A percentile compares a stretch with the other conserved stretches of the same genome.
These are phyloP conservation scores for Claviceps arundinis DNA, from an alignment of 2,329 filamentous ascomycete species.

Conservation along the genomic window DNA sequence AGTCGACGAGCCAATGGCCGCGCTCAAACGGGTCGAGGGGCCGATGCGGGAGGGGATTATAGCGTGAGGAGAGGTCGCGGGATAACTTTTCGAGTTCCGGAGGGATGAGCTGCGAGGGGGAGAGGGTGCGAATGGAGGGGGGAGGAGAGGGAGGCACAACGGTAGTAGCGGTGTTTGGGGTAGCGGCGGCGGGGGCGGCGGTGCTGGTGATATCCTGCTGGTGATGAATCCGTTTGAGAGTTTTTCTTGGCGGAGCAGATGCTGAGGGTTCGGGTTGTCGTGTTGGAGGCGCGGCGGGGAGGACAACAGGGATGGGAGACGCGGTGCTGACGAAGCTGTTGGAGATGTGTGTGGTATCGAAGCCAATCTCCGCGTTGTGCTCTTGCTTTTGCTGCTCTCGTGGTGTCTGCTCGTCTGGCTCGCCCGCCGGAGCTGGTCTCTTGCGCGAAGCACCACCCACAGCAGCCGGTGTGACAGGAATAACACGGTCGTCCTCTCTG, in stretches of 20 bases:
- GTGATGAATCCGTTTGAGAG: slow-evolving; percentile 8
- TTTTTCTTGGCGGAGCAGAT: slow-evolving; percentile 18
- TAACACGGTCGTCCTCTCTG: slow-evolving; percentile 1
- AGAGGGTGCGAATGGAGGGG: slow-evolving; percentile 32
- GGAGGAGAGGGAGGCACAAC: slow-evolving; percentile 43
- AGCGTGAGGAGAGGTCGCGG: slow-evolving; percentile 39
- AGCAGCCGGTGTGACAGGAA: slow-evolving; percentile 15
- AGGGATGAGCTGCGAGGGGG: slow-evolving; percentile 40
- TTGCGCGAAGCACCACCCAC: not conserved
- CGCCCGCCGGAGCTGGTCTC: not conserved
- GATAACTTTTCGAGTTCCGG: slow-evolving; percentile 35
- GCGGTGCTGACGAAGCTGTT: slow-evolving; percentile 15
- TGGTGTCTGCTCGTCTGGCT: slow-evolving; percentile 2
- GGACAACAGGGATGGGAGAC: slow-evolving; percentile 8
- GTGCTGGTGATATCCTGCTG: slow-evolving; percentile 5
- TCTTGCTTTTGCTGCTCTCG: not conserved
- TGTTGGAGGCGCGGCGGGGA: not conserved
- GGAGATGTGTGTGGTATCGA: slow-evolving; percentile 21
- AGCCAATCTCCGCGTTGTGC: not conserved
- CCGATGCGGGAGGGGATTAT: slow-evolving; percentile 28
- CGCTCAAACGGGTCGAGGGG: slow-evolving; percentile 47
- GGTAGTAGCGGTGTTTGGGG: slow-evolving; percentile 9
- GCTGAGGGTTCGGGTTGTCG: slow-evolving; percentile 12
- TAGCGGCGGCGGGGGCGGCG: not conserved
- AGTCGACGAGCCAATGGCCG: slow-evolving; percentile 63